Conservation (phyloP, 2,329 filamentous ascomycete species). For the Metarhizium humberi region DNA sequence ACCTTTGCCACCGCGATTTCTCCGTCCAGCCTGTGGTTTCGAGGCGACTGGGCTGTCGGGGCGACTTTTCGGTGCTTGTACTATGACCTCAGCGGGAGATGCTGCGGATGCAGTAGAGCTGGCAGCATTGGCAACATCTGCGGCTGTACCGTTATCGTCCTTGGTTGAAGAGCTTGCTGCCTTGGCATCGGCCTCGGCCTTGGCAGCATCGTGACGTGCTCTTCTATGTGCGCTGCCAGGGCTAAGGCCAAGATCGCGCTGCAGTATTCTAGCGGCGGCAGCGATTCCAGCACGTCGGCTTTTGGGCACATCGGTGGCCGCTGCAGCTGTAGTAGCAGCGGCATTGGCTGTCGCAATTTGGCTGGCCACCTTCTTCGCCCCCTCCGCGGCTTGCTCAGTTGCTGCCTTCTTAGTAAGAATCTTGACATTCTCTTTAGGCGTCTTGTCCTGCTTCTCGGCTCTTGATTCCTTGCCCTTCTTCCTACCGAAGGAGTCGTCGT, state of each 20-base stretch:
- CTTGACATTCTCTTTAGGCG: slow-evolving; percentile 49
- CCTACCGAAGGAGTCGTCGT: slow-evolving; percentile 49
- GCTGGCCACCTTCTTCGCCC: slow-evolving; percentile 31
- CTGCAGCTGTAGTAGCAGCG: slow-evolving; percentile 15
- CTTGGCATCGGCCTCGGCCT: slow-evolving; percentile 41
- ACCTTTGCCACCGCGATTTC: slow-evolving; percentile 27
- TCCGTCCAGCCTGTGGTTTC: slow-evolving; percentile 20
- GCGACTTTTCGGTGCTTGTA: slow-evolving; percentile 13
- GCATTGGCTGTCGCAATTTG: slow-evolving; percentile 23
- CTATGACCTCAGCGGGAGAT: slow-evolving; percentile 8
- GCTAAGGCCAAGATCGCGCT: slow-evolving; percentile 56
- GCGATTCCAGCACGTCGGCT: slow-evolving; percentile 52
- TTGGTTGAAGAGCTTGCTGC: slow-evolving; percentile 21
- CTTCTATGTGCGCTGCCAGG: slow-evolving; percentile 53
- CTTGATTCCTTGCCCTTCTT: slow-evolving; percentile 58
- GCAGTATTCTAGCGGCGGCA: slow-evolving; percentile 54
- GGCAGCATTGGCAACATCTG: slow-evolving; percentile 7
- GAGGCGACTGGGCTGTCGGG: slow-evolving; percentile 12
- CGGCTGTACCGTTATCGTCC: slow-evolving; percentile 9
- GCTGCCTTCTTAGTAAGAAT: slow-evolving; percentile 52
- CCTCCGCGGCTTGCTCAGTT: slow-evolving; percentile 37
- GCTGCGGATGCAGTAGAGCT: slow-evolving; percentile 14
- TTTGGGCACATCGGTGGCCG: slow-evolving; percentile 26
- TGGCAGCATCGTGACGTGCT: slow-evolving; percentile 48
- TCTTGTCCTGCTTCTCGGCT: slow-evolving; percentile 41